Percentiles rank a stretch among this genome's conserved stretches.
phyloP scores from a whole-genome alignment of 2,329 filamentous ascomycete species.

The Xylaria sp. region DNA sequence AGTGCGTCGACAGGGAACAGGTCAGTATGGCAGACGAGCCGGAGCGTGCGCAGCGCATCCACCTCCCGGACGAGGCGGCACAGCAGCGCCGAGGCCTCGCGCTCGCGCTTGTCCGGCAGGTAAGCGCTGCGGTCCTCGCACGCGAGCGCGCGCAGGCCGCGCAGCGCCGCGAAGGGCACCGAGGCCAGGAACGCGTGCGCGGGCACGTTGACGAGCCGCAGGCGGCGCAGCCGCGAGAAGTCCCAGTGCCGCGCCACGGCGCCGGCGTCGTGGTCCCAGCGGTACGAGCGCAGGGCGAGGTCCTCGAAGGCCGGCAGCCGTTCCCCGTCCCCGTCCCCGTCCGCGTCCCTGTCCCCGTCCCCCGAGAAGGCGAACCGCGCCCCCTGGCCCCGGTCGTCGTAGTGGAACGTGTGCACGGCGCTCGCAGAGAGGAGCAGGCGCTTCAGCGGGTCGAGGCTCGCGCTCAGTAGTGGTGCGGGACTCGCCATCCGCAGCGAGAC shows the following conservation, averaged over 20 bases:
- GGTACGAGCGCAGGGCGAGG: constrained; percentile 49
- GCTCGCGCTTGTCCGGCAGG: constrained; percentile 39
- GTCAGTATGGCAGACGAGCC: constrained; percentile 46
- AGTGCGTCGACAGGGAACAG: constrained; percentile 46
- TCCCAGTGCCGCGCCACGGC: constrained; percentile 50
- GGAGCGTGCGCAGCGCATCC: constrained; percentile 41
- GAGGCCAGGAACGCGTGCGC: constrained; percentile 49
- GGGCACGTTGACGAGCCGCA: constrained; percentile 49
- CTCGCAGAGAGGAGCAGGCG: constrained; percentile 43
- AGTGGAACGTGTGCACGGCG: constrained; percentile 44
- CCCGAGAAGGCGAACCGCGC: constrained; percentile 46
- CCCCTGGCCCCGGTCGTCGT: constrained; percentile 49
- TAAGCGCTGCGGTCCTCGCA: constrained; percentile 51
- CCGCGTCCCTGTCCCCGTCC: too few species aligned
- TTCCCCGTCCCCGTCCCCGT: too few species aligned
- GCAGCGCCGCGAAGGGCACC: constrained; percentile 42
- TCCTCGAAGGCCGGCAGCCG: constrained; percentile 47
- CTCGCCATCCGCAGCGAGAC: constrained; percentile 45
- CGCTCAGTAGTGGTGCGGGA: constrained; percentile 45
- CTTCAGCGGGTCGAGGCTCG: constrained; percentile 46
- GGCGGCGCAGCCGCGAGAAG: constrained; percentile 45
- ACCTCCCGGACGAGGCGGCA: constrained; percentile 45
- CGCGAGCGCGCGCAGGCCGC: constrained; percentile 41
- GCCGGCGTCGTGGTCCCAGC: constrained; percentile 48
- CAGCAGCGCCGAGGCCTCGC: constrained; percentile 45